Evolutionary conservation across 805 yeast genomes (phyloP).

Genomic region (Saccharomycopsis fodiens): DNA sequence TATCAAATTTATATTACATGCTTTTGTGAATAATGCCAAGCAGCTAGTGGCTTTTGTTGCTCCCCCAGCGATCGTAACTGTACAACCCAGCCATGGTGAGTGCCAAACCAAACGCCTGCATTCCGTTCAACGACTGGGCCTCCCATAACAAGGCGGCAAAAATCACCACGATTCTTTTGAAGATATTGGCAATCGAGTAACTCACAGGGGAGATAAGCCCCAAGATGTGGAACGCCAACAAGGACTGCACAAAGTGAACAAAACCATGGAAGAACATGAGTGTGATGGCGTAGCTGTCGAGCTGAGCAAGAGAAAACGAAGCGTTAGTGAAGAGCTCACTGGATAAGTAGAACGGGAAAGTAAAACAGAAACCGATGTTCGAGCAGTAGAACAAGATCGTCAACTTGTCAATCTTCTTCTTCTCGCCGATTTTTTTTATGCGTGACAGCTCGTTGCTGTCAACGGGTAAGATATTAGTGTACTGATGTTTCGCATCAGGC

Average conservation of each 20-base stretch:
- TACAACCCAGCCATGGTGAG: constrained; percentile 57
- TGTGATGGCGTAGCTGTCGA: constrained; percentile 25
- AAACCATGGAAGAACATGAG: constrained; percentile 55
- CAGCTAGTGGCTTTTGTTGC: constrained; percentile 18
- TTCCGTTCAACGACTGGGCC: constrained; percentile 33
- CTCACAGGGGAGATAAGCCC: constrained; percentile 69
- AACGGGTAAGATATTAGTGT: constrained; percentile 23
- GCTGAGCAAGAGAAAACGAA: constrained; percentile 26
- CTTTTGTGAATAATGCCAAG: background rate
- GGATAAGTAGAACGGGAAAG: constrained; percentile 58
- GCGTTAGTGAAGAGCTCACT: constrained; percentile 36
- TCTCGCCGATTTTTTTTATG: constrained; percentile 23
- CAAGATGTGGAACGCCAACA: constrained; percentile 68
- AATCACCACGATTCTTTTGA: constrained; percentile 67
- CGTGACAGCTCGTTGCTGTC: constrained; percentile 21
- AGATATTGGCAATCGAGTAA: constrained; percentile 70
- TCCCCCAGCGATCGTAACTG: constrained; percentile 66
- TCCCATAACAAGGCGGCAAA: constrained; percentile 60
- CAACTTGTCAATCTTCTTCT: constrained; percentile 54
- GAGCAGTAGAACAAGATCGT: constrained; percentile 70
- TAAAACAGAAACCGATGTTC: constrained; percentile 54
- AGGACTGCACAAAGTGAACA: constrained; percentile 64
- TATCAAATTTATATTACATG: too few relatives aligned
- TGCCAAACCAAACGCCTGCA: constrained; percentile 45
- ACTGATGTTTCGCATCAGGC: background rate